These are phyloP conservation scores for Conticribra guillardii DNA, from an alignment of 108 stramenopile genomes.

Conservation along the genomic window DNA sequence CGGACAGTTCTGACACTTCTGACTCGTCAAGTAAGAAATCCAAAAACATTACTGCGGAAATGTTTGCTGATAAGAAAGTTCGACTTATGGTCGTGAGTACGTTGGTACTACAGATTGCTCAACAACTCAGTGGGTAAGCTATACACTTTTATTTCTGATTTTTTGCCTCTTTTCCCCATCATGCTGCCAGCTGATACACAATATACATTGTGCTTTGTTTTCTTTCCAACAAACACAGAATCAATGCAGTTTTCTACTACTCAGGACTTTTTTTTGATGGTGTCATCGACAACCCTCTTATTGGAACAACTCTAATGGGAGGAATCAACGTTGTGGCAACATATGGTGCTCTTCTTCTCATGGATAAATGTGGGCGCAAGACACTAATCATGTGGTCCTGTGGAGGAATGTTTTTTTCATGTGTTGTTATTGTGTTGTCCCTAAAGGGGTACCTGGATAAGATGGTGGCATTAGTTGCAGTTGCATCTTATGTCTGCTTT, in stretches of 20 bases:
- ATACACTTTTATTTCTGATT: too few species aligned
- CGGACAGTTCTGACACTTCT: slow-evolving; percentile 1
- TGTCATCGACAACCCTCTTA: slow-evolving; percentile 88
- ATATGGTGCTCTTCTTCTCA: slow-evolving; percentile 88
- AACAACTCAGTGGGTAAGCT: slow-evolving; percentile 91
- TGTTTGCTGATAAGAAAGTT: slow-evolving; percentile 76
- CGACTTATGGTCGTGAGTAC: slow-evolving; percentile 76
- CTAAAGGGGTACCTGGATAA: slow-evolving; percentile 70
- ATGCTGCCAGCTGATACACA: background rate
- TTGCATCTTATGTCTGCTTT: slow-evolving; percentile 86
- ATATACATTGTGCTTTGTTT: background rate
- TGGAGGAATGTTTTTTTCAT: slow-evolving; percentile 81
- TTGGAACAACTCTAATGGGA: slow-evolving; percentile 92
- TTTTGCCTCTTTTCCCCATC: too few species aligned
- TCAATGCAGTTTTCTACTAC: slow-evolving; percentile 99
- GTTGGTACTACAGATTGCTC: slow-evolving; percentile 85
- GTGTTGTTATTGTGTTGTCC: slow-evolving; percentile 69
- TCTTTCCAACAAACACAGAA: slow-evolving; percentile 26
- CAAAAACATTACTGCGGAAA: slow-evolving; percentile 56
- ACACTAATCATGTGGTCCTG: slow-evolving; percentile 88
- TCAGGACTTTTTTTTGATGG: slow-evolving; percentile 95
- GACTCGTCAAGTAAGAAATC: too few species aligned
- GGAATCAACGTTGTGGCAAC: slow-evolving; percentile 95
- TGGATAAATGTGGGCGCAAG: slow-evolving; percentile 88
- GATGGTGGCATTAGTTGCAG: slow-evolving; percentile 76